Conservation (phyloP, 768 basidiomycete species). For the Boletales sp. region DNA sequence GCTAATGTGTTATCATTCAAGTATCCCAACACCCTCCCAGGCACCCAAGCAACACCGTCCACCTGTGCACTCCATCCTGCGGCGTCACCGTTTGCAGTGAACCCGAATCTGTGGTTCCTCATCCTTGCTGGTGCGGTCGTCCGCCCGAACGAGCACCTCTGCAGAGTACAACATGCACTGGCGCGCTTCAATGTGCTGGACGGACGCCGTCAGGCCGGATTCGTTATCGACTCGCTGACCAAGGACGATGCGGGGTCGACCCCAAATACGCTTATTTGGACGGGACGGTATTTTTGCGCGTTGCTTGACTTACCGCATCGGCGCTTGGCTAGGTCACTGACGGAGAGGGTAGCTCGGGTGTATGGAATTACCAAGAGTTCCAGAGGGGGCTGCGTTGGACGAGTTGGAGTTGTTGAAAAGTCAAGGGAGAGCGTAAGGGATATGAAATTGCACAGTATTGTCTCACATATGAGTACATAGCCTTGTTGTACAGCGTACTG, state of each 20-base stretch:
- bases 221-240: slow-evolving; percentile 22
- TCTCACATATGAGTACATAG: no score
- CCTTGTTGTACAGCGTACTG: no score
- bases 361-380: slow-evolving; percentile 30
- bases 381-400: slow-evolving; percentile 22
- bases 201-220: slow-evolving; percentile 37
- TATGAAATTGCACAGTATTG: no score
- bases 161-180: slow-evolving; percentile 48
- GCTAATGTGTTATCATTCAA: slow-evolving; percentile 14
- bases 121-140: slow-evolving; percentile 50
- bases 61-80: slow-evolving; percentile 25
- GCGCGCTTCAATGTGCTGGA: slow-evolving; percentile 44
- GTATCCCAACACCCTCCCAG: slow-evolving; percentile 23
- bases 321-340: slow-evolving; percentile 40
- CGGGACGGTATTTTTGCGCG: slow-evolving; percentile 60
- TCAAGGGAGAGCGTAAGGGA: slow-evolving; percentile 13
- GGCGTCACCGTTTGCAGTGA: slow-evolving; percentile 34
- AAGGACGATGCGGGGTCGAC: slow-evolving; percentile 33
- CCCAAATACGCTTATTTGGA: slow-evolving; percentile 50
- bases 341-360: slow-evolving; percentile 28
- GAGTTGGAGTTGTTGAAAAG: slow-evolving; percentile 19
- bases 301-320: slow-evolving; percentile 49
- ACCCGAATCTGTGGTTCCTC: slow-evolving; percentile 59
- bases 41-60: slow-evolving; percentile 16
- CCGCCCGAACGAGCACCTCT: slow-evolving; percentile 57